These are phyloP conservation scores for Phytophthora pluvialis DNA, from an alignment of 352 stramenopile species.

Conservation along the genomic window DNA sequence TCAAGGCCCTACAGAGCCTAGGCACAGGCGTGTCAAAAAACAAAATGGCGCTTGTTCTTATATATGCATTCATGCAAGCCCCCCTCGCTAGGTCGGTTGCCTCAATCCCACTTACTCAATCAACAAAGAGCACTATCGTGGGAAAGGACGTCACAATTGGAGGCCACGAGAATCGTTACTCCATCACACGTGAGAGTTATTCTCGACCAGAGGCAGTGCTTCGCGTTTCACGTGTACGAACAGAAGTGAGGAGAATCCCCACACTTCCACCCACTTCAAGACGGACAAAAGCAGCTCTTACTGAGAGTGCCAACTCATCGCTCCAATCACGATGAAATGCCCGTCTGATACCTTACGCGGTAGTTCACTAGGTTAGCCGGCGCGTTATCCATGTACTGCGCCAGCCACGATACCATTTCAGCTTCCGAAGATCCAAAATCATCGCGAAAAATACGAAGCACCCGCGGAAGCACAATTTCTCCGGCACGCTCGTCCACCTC, in stretches of 20 bases:
- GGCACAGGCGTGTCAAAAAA: background rate
- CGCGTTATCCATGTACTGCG: conserved; percentile 83
- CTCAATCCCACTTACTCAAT: conserved; percentile 24
- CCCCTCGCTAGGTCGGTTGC: conserved; percentile 6
- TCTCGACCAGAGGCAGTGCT: background rate
- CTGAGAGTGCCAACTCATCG: conserved; percentile 3
- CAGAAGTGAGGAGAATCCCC: conserved; percentile 9
- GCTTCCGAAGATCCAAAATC: conserved; percentile 86
- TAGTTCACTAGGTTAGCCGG: conserved; percentile 79
- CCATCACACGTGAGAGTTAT: conserved; percentile 9
- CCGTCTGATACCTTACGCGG: conserved; percentile 72
- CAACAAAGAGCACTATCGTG: conserved; percentile 17
- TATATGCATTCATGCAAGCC: conserved; percentile 22
- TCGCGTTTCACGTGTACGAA: conserved; percentile 9
- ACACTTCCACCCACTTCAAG: conserved; percentile 13
- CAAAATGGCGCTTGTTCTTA: conserved; percentile 9
- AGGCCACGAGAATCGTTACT: conserved; percentile 24
- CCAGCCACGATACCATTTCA: conserved; percentile 88
- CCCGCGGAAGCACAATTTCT: conserved; percentile 71
- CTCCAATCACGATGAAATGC: conserved; percentile 68
- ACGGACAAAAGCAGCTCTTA: conserved; percentile 17
- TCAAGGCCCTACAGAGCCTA: too few relatives aligned
- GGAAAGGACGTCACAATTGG: conserved; percentile 9
- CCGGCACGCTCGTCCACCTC: conserved; percentile 58
- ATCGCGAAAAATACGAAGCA: conserved; percentile 87